These are phyloP conservation scores for Cynara cardunculus DNA, from an alignment of 129 eudicot genomes.

Conservation along the genomic window DNA sequence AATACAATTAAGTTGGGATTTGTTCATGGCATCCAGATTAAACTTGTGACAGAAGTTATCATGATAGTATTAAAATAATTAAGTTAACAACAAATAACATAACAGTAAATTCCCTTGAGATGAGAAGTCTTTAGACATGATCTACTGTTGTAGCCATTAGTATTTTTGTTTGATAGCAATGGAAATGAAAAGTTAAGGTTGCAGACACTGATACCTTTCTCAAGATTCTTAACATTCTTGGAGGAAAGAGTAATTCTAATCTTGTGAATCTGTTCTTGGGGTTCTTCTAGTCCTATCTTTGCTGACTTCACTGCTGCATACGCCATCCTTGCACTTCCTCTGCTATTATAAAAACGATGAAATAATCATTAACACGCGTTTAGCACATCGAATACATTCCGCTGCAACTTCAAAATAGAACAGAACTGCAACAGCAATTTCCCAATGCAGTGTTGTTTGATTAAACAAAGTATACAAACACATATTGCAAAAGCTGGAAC, in stretches of 20 bases:
- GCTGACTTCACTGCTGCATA: conserved; percentile 78
- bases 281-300: conserved; percentile 73
- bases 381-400: neutral
- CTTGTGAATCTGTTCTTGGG: conserved; percentile 73
- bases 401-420: neutral
- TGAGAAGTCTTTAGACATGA: neutral
- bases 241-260: conserved; percentile 88
- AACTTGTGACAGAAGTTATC: neutral
- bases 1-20: neutral
- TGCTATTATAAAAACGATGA: neutral
- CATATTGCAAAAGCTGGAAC: neutral
- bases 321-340: conserved; percentile 29
- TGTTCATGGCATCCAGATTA: neutral
- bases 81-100: neutral
- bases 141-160: neutral
- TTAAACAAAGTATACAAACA: neutral
- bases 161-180: neutral
- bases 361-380: neutral
- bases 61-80: neutral
- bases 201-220: conserved; percentile 49
- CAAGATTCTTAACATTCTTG: conserved; percentile 79
- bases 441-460: neutral
- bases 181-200: neutral
- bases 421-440: neutral
- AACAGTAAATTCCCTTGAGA: neutral